Conservation (phyloP, 768 basidiomycete genomes). For the Boletus pseudo-olivaceus region DNA sequence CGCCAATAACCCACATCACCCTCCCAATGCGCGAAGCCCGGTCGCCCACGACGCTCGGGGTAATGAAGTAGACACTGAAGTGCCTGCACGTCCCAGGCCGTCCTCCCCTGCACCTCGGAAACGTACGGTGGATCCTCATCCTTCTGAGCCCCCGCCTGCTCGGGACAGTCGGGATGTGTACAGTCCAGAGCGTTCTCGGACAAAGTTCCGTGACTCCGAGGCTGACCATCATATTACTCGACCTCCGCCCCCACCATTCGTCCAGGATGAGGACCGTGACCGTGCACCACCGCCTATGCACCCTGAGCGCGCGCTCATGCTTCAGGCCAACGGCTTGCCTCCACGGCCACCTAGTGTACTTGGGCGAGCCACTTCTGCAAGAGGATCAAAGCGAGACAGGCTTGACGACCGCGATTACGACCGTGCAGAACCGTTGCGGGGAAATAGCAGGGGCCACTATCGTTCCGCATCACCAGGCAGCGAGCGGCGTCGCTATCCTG, state of each 20-base stretch:
- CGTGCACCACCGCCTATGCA: conserved; percentile 23
- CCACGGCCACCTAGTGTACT: conserved; percentile 24
- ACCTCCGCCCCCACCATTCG: neutral
- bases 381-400: conserved; percentile 18
- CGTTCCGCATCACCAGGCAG: conserved; percentile 12
- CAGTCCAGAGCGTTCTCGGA: conserved; percentile 8
- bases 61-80: conserved; percentile 6
- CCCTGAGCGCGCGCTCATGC: conserved; percentile 30
- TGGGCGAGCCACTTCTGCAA: conserved; percentile 14
- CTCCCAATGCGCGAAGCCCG: neutral
- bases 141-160: conserved; percentile 3
- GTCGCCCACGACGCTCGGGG: neutral
- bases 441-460: neutral
- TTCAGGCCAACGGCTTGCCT: conserved; percentile 28
- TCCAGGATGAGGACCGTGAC: conserved; percentile 8
- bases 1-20: neutral
- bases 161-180: conserved; percentile 9
- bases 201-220: conserved; percentile 9
- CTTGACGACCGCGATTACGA: conserved; percentile 19
- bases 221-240: neutral
- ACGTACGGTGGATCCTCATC: conserved; percentile 5
- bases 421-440: conserved; percentile 21
- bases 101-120: conserved; percentile 8
- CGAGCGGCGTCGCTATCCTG: conserved; percentile 16
- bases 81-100: conserved; percentile 1